Base-by-base conservation (phyloP, 192 early-diverging fungal genomes). In the Haplosporangium gracile region DNA sequence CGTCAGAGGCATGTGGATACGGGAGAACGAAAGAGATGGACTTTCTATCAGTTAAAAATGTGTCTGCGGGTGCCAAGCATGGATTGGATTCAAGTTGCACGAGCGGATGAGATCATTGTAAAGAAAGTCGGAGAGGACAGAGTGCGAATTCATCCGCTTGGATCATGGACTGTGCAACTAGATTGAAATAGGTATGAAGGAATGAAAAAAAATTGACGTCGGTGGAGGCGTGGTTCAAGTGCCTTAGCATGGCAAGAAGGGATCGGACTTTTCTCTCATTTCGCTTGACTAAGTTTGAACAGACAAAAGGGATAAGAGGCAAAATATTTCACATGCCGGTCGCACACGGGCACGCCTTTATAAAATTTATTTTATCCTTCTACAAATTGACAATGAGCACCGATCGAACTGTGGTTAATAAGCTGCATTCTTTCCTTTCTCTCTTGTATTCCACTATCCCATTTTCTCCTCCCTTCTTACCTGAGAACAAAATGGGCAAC, bases 121-220 rank as follows among this genome's bases (percentile, higher is more conserved):
- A 51, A 22, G 2, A 16, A 51, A 22, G 49, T 10, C 24, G 60
- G 13, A 6, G 32, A 11, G 60, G 60, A 29, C 11, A 32, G 60
- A 11, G 29, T 32, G 60, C 10, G 10, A 15, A 65, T 65, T 65
- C 26, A 34, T 34, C 29, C 60, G 60, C 60, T 11, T 65, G 55
- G 29, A 65, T 26, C 60, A 65, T 65, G 60, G 60, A 65, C 60
- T 65, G 60, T 65, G 60, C 60, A 65, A 32, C 60, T 10, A 29
- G 55, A 60, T 24, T 0, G 55, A 26, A 60, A 60, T 5, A 26
- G 11, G 55, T 11, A 60, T 26, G n/a, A 26, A 26, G 26, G n/a
- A 29, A 57, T 5, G 24, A 26, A 60, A 26, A 65, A 9, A 65
- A 32, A 26, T 29, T 65, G 29, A 34, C 60, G 60, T 65, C 10